These are phyloP conservation scores for Sextonia rubra DNA, from an alignment of 164 flowering plant species.

Conservation along the genomic window DNA sequence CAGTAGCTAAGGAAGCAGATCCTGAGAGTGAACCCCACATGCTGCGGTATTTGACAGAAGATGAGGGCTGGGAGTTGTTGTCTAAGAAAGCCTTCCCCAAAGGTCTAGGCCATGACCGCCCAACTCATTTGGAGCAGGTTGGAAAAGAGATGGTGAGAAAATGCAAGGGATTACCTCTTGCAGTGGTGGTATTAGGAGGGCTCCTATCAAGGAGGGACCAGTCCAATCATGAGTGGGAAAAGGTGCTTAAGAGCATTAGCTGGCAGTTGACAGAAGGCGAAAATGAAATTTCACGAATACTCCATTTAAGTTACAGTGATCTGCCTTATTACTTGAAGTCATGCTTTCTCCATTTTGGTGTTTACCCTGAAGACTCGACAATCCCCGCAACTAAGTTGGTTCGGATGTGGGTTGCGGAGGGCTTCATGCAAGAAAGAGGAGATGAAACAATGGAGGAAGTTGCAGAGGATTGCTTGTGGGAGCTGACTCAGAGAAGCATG, in stretches of 20 bases:
- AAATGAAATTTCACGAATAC: not conserved
- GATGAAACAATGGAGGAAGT: not conserved
- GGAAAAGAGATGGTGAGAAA: not conserved
- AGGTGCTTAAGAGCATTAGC: not conserved
- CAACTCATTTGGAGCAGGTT: not conserved
- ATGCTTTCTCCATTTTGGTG: not conserved
- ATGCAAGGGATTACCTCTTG: not conserved
- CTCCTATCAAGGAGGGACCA: not conserved
- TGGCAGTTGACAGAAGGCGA: not conserved
- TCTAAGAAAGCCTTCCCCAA: not conserved
- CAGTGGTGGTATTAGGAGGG: constrained; percentile 9
- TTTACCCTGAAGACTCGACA: not conserved
- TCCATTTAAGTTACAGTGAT: constrained; percentile 1
- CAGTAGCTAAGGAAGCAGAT: not conserved
- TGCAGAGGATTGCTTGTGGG: not conserved
- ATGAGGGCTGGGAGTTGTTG: not conserved
- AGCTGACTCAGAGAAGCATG: constrained; percentile 4
- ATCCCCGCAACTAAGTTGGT: not conserved
- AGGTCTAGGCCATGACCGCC: not conserved
- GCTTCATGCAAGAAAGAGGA: constrained; percentile 2
- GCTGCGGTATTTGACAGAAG: not conserved
- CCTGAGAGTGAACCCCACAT: not conserved
- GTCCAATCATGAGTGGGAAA: not conserved
- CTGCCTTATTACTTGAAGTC: not conserved
- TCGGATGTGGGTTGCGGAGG: constrained; percentile 3